Conservation (phyloP, 2,329 filamentous ascomycete species). For the Botryotinia globosa region DNA sequence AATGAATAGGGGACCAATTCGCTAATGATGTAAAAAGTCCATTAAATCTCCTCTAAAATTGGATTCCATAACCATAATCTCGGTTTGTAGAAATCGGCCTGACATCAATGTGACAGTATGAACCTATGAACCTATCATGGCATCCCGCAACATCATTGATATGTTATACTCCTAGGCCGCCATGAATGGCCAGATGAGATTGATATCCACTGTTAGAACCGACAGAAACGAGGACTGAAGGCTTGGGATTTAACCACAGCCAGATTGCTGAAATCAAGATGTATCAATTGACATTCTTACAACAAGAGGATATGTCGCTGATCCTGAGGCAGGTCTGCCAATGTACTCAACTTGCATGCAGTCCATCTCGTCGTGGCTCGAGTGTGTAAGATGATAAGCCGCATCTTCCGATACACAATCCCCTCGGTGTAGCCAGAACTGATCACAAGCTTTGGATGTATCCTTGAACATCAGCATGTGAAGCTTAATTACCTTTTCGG, state of each 20-base stretch:
- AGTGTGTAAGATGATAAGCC: neutral
- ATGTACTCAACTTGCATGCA: no score
- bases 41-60: neutral
- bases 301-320: neutral
- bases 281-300: no score
- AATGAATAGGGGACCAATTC: neutral
- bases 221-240: neutral
- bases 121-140: neutral
- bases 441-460: neutral
- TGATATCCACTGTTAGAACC: neutral
- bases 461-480: neutral
- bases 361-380: neutral
- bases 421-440: neutral
- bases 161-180: neutral
- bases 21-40: neutral
- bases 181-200: neutral
- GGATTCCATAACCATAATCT: neutral
- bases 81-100: no score
- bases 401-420: neutral
- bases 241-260: neutral
- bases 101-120: neutral
- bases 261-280: neutral
- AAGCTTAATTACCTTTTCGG: neutral
- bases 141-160: no score
- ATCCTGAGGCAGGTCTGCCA: neutral